Base-by-base conservation (phyloP, 2,329 filamentous ascomycete species). In the Nemania sp. region DNA sequence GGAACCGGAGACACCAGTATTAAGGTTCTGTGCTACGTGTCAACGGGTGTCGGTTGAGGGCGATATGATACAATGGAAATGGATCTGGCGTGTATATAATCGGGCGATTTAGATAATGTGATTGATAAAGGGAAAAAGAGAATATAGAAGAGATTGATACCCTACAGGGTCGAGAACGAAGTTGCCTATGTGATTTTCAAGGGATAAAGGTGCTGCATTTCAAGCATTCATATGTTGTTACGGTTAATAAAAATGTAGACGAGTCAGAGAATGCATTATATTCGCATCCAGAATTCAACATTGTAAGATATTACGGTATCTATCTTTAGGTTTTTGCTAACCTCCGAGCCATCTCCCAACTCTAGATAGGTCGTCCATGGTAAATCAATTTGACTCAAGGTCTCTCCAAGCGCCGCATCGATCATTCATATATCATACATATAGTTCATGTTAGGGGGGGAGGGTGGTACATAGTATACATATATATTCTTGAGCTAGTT, bases 1-100 rank as follows among this genome's bases (percentile, higher is more conserved):
- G 92, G 79, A 88, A 89, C 58, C 85, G 86, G 80, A 88, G 94
- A 79, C 87, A 91, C 75, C 90, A 90, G 7, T 94, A 89, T 82
- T 93, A 85, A 76, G 73, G 80, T 79, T 78, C 81, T 75, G 75
- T 64, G 41, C 11, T 11, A 5, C 18, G 45, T 24, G n/a, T 18
- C n/a, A n/a, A n/a, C n/a, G n/a, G n/a, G n/a, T n/a, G n/a, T n/a
- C n/a, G n/a, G n/a, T n/a, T n/a, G n/a, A 18, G 5, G 52, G 18
- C 2, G 11, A 11, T 20, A 49, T 10, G 47, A 51, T 52, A 26
- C 26, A 18, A 35, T n/a, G 38, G 29, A 20, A 15, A 54, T 53
- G 18, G 0, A 8, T 56, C 13, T 38, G n/a, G 11, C 22, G 56
- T 55, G 43, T 68, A 64, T 66, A 69, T 62, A 62, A 35, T 26